A percentile compares a stretch with the other conserved stretches of the same genome.
phyloP scores from a whole-genome alignment of 495 filamentous ascomycete genomes.

The Parmelia sp. region DNA sequence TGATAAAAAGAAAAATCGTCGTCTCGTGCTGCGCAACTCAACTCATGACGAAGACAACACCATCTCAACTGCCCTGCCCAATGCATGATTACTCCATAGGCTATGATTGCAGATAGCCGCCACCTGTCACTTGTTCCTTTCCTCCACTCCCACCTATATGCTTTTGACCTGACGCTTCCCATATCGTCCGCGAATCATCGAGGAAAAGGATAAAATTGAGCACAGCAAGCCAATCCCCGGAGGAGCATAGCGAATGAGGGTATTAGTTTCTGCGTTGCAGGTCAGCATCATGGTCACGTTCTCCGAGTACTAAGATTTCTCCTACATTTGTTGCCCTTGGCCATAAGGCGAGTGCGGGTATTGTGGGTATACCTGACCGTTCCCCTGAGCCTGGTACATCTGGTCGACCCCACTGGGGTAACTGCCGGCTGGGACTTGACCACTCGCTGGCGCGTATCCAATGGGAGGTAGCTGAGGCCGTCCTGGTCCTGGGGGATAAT shows the following conservation, averaged over 20 bases:
- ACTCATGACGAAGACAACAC: slow-evolving; percentile 16
- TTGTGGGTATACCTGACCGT: slow-evolving; percentile 64
- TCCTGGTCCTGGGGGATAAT: slow-evolving; percentile 50
- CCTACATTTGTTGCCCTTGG: slow-evolving; percentile 67
- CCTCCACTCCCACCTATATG: slow-evolving; percentile 29
- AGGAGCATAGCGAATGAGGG: slow-evolving; percentile 15
- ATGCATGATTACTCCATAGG: slow-evolving; percentile 23
- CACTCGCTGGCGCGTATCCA: slow-evolving; percentile 65
- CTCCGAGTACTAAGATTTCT: slow-evolving; percentile 32
- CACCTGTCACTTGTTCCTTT: slow-evolving; percentile 19
- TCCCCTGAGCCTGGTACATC: slow-evolving; percentile 52
- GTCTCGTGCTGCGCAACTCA: slow-evolving; percentile 17
- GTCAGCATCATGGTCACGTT: slow-evolving; percentile 16
- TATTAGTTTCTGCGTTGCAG: slow-evolving; percentile 16
- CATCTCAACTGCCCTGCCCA: slow-evolving; percentile 10
- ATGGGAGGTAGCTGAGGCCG: slow-evolving; percentile 79
- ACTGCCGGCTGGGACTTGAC: slow-evolving; percentile 54
- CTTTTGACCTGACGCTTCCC: slow-evolving; percentile 22
- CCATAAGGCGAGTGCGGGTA: slow-evolving; percentile 75
- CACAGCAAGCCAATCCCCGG: slow-evolving; percentile 21
- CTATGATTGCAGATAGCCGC: slow-evolving; percentile 24
- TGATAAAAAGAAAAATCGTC: slow-evolving; percentile 18
- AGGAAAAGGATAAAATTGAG: slow-evolving; percentile 21
- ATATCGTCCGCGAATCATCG: slow-evolving; percentile 24
- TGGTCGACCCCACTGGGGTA: slow-evolving; percentile 53